These are phyloP conservation scores for Tulasnella sp. DNA, from an alignment of 768 basidiomycete genomes.

Conservation along the genomic window DNA sequence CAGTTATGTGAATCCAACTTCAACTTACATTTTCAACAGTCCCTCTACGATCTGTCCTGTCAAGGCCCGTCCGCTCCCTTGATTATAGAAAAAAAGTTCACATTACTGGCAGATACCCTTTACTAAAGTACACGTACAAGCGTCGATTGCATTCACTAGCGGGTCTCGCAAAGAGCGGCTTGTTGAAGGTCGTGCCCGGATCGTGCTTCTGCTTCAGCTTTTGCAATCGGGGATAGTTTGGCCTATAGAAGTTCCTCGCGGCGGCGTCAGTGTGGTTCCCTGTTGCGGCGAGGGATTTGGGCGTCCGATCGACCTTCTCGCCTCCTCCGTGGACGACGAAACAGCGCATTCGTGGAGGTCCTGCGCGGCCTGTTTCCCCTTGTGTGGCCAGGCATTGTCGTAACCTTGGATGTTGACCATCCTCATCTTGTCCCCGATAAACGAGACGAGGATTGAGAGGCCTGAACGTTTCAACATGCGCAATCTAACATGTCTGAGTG, in stretches of 20 bases:
- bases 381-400: neutral
- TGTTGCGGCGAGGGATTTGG: neutral
- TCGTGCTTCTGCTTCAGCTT: conserved; percentile 17
- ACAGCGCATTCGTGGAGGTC: neutral
- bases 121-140: no score
- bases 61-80: no score
- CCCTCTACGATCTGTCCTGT: no score
- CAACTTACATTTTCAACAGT: no score
- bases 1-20: no score
- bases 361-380: neutral
- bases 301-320: neutral
- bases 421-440: neutral
- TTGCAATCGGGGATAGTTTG: conserved; percentile 11
- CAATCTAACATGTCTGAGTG: no score
- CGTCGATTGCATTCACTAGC: no score
- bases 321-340: neutral
- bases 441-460: no score
- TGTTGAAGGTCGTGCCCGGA: conserved; percentile 17
- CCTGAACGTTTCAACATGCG: no score
- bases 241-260: conserved; percentile 6
- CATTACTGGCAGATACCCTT: no score
- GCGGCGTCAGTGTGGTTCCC: conserved; percentile 1
- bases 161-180: conserved; percentile 17
- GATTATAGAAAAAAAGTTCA: no score
- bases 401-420: neutral